These are phyloP conservation scores for Pleodorina starrii DNA, from an alignment of 139 green algal genomes.

Conservation along the genomic window DNA sequence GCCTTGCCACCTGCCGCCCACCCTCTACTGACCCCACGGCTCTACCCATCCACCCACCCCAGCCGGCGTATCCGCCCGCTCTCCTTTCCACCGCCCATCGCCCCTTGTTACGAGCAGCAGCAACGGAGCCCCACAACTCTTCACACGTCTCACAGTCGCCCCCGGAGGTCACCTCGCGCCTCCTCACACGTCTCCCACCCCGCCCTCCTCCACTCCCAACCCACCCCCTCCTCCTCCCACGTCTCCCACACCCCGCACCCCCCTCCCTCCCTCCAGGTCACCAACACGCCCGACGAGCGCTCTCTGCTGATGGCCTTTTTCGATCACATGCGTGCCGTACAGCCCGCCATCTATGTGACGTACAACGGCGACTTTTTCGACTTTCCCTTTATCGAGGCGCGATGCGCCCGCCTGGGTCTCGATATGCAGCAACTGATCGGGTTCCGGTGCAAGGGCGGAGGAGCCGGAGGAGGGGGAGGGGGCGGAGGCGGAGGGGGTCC, in stretches of 20 bases:
- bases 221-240: no score
- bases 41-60: background rate
- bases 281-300: slow-evolving; percentile 91
- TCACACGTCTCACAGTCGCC: no score
- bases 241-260: no score
- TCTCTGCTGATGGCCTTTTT: slow-evolving; percentile 91
- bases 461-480: background rate
- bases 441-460: slow-evolving; percentile 66
- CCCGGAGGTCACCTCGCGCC: no score
- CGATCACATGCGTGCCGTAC: slow-evolving; percentile 88
- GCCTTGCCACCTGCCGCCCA: background rate
- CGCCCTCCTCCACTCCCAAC: no score
- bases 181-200: no score
- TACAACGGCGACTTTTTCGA: slow-evolving; percentile 99
- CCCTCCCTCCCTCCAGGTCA: slow-evolving; percentile 51
- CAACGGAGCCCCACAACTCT: no score
- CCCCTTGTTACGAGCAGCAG: no score
- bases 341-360: slow-evolving; percentile 96
- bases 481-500: background rate
- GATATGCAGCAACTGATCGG: slow-evolving; percentile 86
- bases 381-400: slow-evolving; percentile 95
- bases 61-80: no score
- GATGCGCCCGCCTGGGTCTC: slow-evolving; percentile 87
- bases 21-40: no score
- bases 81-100: no score